These are phyloP conservation scores for Plasmodium sp. DNA, from an alignment of 169 alveolate genomes.

Conservation along the genomic window DNA sequence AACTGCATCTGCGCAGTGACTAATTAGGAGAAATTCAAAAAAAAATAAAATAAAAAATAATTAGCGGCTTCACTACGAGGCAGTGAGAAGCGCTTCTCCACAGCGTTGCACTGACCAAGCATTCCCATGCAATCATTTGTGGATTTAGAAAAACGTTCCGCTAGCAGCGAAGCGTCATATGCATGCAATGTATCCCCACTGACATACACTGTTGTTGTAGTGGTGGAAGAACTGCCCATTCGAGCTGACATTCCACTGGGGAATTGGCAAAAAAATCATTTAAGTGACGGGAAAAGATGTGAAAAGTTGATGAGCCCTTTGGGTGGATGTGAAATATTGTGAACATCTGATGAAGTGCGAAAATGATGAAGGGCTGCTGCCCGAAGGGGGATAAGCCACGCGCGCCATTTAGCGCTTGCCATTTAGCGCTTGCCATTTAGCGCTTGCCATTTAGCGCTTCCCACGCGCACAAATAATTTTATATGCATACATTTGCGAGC, in stretches of 20 bases:
- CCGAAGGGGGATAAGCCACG: background rate
- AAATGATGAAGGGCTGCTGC: background rate
- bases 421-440: background rate
- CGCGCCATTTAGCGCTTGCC: background rate
- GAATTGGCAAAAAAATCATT: background rate
- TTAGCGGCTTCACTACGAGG: background rate
- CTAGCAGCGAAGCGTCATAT: background rate
- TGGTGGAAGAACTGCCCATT: background rate
- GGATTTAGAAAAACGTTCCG: background rate
- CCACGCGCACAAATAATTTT: background rate
- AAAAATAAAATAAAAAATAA: background rate
- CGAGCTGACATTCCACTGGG: background rate
- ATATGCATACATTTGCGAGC: background rate
- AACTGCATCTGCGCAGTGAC: background rate
- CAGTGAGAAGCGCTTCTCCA: background rate
- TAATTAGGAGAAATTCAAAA: background rate
- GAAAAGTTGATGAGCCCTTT: background rate
- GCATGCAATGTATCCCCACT: background rate
- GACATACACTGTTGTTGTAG: background rate
- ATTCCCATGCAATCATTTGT: background rate
- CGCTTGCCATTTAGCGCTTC: no score
- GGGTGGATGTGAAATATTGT: background rate
- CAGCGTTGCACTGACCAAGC: background rate
- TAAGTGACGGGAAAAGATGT: background rate
- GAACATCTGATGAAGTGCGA: background rate